Base-by-base conservation (phyloP, 2,329 filamentous ascomycete species). In the Parascedosporium putredinis region DNA sequence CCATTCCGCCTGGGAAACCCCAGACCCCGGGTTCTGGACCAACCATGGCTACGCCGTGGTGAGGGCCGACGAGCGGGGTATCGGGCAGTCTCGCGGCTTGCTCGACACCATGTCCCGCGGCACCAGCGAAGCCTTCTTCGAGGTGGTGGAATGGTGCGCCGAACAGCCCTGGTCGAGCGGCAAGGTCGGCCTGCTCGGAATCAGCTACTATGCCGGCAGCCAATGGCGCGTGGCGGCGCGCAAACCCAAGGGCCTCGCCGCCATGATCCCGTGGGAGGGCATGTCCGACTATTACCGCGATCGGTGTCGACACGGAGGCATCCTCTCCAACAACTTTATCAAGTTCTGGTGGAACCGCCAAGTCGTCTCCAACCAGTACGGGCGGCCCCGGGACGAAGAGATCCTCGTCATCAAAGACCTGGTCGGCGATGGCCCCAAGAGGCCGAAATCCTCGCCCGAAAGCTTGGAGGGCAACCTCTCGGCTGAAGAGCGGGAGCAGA, bases 291-390 rank as follows among this genome's bases (percentile, higher is more conserved):
- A 72, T 55, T 78, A 76, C 58, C 62, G 73, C 1, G 79, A 83
- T 53, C 66, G 77, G 1, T 79, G 75, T 53, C 69, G 78, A 0
- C 79, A 83, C 50, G 79, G 79, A 1, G 79, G 79, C 0, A 83
- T 83, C 40, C 59, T 80, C 2, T 76, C 75, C 0, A 74, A 81
- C 55, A 60, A 58, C 0, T 81, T 81, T 55, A 82, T 84, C 55
- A 58, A 64, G 10, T 78, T 82, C 56, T 85, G 81, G 81, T 84
- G 79, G 79, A 73, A 83, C 56, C 18, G 45, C 5, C 80, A 84
- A 58, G 79, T 85, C 5, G 65, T 84, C 4, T 68, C 70, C 0
- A 86, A 86, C 56, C 84, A 88, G 60, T 86, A 87, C 53, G 83
- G 83, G 1, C 16, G 18, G 9, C 45, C 45, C 20, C 23, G 45